Percentiles rank a stretch among this genome's conserved stretches.
Conservation (phyloP, 768 basidiomycete species). For the Leccinum disarticulatum region DNA sequence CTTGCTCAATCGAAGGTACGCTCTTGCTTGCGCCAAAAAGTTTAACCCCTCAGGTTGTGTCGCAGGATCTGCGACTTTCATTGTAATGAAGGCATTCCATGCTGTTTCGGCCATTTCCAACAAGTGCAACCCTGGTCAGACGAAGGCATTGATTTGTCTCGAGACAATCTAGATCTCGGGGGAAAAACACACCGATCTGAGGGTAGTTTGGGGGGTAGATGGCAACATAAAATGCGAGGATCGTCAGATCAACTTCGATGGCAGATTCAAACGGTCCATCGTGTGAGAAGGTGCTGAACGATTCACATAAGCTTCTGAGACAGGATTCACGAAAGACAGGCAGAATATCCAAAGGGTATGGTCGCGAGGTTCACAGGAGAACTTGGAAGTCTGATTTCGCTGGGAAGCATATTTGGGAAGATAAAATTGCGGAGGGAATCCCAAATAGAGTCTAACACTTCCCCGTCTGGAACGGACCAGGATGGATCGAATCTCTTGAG, state of each 20-base stretch:
- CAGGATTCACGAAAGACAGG: constrained; percentile 56
- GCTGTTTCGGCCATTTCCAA: constrained; percentile 74
- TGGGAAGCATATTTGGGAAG: constrained; percentile 29
- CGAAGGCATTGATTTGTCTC: not conserved
- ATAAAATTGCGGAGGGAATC: constrained; percentile 42
- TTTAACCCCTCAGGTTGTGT: constrained; percentile 12
- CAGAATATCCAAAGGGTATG: constrained; percentile 45
- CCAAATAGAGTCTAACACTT: constrained; percentile 15
- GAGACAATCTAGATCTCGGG: not conserved
- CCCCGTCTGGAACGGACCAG: constrained; percentile 36
- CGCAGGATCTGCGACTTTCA: constrained; percentile 17
- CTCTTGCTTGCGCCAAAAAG: constrained; percentile 31
- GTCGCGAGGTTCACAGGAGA: constrained; percentile 25
- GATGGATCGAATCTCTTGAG: constrained; percentile 40
- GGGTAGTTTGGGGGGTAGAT: constrained; percentile 79
- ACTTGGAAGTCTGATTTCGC: constrained; percentile 24
- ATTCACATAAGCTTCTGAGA: constrained; percentile 56
- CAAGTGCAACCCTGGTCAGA: constrained; percentile 62
- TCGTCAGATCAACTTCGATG: constrained; percentile 49
- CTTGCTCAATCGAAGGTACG: constrained; percentile 42
- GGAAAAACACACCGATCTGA: constrained; percentile 61
- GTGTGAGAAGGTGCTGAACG: constrained; percentile 70
- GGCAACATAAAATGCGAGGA: constrained; percentile 65
- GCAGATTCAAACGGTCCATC: constrained; percentile 57
- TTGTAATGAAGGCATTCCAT: constrained; percentile 62